phyloP scores from a whole-genome alignment of 495 filamentous ascomycete species.

The Penicillium robsamsonii region DNA sequence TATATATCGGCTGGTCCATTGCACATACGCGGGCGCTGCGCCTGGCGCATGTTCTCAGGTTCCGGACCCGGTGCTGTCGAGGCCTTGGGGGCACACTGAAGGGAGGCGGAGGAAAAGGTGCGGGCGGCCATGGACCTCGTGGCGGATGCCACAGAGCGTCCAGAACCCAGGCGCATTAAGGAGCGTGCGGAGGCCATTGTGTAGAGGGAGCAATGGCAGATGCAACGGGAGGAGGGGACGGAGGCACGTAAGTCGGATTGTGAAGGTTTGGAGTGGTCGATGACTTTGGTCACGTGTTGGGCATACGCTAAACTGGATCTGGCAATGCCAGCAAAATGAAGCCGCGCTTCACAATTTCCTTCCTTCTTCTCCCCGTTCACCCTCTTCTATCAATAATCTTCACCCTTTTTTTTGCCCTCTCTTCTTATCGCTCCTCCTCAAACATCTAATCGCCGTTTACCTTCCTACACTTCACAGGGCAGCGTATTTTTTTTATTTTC shows the following conservation, averaged over 20 bases:
- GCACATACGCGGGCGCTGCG: conserved; percentile 58
- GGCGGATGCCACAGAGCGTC: conserved; percentile 59
- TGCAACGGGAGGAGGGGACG: conserved; percentile 21
- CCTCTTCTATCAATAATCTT: conserved; percentile 21
- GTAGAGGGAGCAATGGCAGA: conserved; percentile 32
- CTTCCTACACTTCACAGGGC: conserved; percentile 17
- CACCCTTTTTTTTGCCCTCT: conserved; percentile 16
- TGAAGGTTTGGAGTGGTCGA: conserved; percentile 32
- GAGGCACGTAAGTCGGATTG: conserved; percentile 37
- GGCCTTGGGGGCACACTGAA: conserved; percentile 56
- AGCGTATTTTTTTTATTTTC: conserved; percentile 18
- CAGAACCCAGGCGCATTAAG: conserved; percentile 64
- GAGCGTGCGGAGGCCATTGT: conserved; percentile 54
- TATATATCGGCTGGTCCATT: conserved; percentile 2
- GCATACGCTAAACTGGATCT: conserved; percentile 28
- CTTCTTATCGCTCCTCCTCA: conserved; percentile 14
- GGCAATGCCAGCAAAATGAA: conserved; percentile 44
- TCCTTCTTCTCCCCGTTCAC: conserved; percentile 30
- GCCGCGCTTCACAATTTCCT: conserved; percentile 40
- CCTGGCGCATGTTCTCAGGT: conserved; percentile 66
- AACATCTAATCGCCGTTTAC: conserved; percentile 15
- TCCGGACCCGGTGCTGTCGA: conserved; percentile 37
- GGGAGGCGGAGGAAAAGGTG: conserved; percentile 55
- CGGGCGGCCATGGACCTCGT: conserved; percentile 53
- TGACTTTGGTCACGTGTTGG: conserved; percentile 28